Conservation (phyloP, 352 stramenopile species). For the Globisporangium paroecandrum region DNA sequence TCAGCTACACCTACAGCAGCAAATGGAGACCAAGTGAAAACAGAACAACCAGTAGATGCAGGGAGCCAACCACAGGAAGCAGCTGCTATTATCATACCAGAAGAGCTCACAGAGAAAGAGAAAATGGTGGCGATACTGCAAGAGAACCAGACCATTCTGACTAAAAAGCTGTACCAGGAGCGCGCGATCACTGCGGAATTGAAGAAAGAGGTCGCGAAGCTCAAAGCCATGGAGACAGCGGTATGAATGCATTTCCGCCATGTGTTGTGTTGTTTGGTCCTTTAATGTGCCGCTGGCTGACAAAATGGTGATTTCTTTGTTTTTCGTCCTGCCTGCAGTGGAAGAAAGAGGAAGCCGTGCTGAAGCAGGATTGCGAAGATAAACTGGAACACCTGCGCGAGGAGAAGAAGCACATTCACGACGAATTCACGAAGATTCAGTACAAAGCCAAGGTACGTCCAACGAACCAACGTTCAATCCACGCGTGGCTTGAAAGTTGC, state of each 20-base stretch:
- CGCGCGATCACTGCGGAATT: constrained; percentile 37
- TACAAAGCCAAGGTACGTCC: constrained; percentile 55
- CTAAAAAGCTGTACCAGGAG: constrained; percentile 48
- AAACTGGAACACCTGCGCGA: constrained; percentile 57
- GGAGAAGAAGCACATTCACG: constrained; percentile 47
- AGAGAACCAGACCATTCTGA: constrained; percentile 37
- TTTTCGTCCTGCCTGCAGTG: constrained; percentile 29
- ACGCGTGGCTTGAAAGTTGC: neutral
- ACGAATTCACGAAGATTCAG: constrained; percentile 51
- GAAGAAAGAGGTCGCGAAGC: constrained; percentile 56
- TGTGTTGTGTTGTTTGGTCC: neutral
- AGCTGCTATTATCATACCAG: constrained; percentile 23
- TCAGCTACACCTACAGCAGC: constrained; percentile 20
- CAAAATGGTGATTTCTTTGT: constrained; percentile 8
- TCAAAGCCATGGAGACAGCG: constrained; percentile 52
- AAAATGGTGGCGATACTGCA: constrained; percentile 33
- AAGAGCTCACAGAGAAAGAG: constrained; percentile 32
- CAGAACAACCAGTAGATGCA: neutral
- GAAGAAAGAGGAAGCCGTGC: constrained; percentile 49
- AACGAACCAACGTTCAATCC: neutral
- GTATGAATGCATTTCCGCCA: constrained; percentile 23
- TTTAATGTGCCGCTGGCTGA: neutral
- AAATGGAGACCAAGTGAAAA: constrained; percentile 21
- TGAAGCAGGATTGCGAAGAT: constrained; percentile 57
- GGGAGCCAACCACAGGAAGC: constrained; percentile 3